Conservation (phyloP, 2,329 filamentous ascomycete genomes). For the Phyllosticta paracitricarpa region DNA sequence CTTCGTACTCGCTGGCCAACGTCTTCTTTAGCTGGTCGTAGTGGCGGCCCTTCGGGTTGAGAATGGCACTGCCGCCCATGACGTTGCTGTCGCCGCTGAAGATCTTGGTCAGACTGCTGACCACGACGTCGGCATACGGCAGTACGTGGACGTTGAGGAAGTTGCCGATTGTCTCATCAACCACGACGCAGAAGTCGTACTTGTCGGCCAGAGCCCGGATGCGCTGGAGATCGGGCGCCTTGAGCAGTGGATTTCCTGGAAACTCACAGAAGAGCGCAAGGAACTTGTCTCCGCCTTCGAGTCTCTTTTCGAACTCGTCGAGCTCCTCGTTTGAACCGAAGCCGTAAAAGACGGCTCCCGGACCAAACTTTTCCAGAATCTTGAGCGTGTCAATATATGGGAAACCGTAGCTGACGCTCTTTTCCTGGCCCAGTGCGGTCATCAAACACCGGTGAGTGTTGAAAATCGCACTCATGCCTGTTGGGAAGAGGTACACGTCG, state of each 20-base stretch:
- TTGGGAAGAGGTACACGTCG: slow-evolving; percentile 82
- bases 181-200: slow-evolving; percentile 80
- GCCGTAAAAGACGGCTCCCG: slow-evolving; percentile 82
- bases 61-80: slow-evolving; percentile 70
- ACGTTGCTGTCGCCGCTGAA: slow-evolving; percentile 98
- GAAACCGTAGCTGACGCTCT: slow-evolving; percentile 87
- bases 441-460: slow-evolving; percentile 70
- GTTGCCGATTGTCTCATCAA: slow-evolving; percentile 95
- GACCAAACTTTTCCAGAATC: slow-evolving; percentile 86
- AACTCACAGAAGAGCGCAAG: slow-evolving; percentile 90
- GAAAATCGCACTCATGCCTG: slow-evolving; percentile 93
- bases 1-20: slow-evolving; percentile 62
- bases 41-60: slow-evolving; percentile 58
- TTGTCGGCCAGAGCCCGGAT: slow-evolving; percentile 70
- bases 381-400: slow-evolving; percentile 96
- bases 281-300: slow-evolving; percentile 64
- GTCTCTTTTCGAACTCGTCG: slow-evolving; percentile 66
- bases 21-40: slow-evolving; percentile 59
- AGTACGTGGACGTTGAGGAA: slow-evolving; percentile 94
- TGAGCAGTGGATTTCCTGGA: slow-evolving; percentile 81
- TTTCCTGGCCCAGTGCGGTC: slow-evolving; percentile 50
- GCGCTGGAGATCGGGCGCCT: slow-evolving; percentile 72
- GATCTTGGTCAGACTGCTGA: slow-evolving; percentile 91
- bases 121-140: slow-evolving; percentile 79
- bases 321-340: slow-evolving; percentile 67